Evolutionary conservation across 2,329 filamentous ascomycete species (phyloP), one percentile per base, ranked within the genome.

Genomic region (Trichocomaceae sp.): DNA sequence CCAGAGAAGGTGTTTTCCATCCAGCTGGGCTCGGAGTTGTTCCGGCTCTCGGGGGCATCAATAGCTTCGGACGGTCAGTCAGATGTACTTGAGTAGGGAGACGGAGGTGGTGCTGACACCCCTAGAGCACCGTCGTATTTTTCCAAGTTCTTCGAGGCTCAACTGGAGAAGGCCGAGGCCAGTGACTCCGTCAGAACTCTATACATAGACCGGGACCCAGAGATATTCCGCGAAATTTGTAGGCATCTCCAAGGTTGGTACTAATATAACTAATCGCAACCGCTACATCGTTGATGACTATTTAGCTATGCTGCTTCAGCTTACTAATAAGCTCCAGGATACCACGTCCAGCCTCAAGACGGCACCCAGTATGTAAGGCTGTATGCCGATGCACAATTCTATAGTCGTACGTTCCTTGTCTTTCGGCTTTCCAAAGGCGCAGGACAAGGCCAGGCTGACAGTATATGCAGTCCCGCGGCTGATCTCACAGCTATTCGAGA

Each of bases 351-450:
- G 54, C 91, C 92, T 2, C 82, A 83, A 59, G 87, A 96, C 72
- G 88, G 87, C 50, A 82, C 84, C 52, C 89, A 96, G 71, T 96
- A 92, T 70, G 91, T 96, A 63, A 90, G 88, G 56, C 77, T 97
- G 29, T 96, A 95, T 71, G 90, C 91, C 19, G 92, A 97, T 71
- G 90, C 92, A 1, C 92, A 96, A 66, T 96, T 96, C 73, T 97
- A 96, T 72, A 90, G 83, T 65, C 75, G 87, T 90, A 76, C 66
- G 83, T 70, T 5, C n/a, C 19, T 23, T 45, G 9, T 13, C 26
- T 29, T 15, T 23, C 44, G 17, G 12, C 47, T 46, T 20, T 45
- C 15, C 6, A 45, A 45, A 19, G 22, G 22, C 3, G 5, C 2
- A 5, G n/a, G 19, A 13, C 12, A 45, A 45, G 6, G 13, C 22